Percentiles rank a stretch among this genome's conserved stretches.
Conservation (phyloP, 139 green algal species). For the Coelastrella sp. region DNA sequence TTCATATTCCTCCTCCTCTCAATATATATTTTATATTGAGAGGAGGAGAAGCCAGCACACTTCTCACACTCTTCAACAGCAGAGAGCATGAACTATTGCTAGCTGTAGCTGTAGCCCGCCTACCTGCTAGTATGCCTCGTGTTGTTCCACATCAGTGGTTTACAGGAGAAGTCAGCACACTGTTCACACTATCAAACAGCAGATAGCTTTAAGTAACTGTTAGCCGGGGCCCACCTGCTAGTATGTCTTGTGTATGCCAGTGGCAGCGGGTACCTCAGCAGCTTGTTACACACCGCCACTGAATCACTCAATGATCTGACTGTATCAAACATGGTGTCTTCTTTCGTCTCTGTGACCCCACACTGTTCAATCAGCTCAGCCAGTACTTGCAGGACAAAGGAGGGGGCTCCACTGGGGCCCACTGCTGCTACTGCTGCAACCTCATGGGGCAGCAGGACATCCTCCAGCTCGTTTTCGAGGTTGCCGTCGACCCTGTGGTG, state of each 20-base stretch:
- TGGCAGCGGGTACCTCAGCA: constrained; percentile 54
- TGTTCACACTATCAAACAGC: neutral
- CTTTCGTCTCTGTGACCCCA: constrained; percentile 31
- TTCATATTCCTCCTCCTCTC: too few species aligned
- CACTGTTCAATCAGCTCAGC: constrained; percentile 47
- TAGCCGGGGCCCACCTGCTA: constrained; percentile 7
- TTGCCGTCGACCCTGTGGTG: constrained; percentile 5
- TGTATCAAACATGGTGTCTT: constrained; percentile 39
- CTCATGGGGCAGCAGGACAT: constrained; percentile 35
- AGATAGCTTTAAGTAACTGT: neutral
- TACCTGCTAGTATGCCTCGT: constrained; percentile 49
- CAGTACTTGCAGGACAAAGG: constrained; percentile 49
- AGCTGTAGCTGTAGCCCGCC: neutral
- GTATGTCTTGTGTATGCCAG: constrained; percentile 54
- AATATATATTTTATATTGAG: too few species aligned
- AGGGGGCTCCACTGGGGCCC: constrained; percentile 19
- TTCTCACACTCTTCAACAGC: neutral
- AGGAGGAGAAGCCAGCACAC: neutral
- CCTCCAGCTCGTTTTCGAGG: constrained; percentile 3
- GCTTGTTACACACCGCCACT: constrained; percentile 37
- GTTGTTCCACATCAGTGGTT: constrained; percentile 46
- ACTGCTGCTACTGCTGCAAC: constrained; percentile 45
- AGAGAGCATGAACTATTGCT: neutral
- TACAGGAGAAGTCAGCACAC: neutral
- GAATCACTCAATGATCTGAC: constrained; percentile 14